Evolutionary conservation across 371 early-diverging fungal species (phyloP).

Genomic region (Syncephalastrum monosporum): DNA sequence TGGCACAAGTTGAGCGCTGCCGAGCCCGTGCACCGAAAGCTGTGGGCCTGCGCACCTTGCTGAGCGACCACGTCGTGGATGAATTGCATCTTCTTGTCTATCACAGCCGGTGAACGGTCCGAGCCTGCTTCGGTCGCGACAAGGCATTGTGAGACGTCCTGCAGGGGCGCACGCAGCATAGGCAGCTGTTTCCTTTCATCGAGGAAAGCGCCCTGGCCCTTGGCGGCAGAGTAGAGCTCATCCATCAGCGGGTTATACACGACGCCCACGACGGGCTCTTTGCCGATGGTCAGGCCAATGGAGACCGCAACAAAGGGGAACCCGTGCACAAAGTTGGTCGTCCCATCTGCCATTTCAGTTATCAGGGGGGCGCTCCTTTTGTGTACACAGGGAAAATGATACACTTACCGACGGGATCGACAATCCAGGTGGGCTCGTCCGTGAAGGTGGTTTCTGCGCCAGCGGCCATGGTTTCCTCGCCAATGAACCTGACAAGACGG

Average conservation of each 20-base stretch:
- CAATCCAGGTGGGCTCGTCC: conserved; percentile 86
- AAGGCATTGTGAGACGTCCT: conserved; percentile 65
- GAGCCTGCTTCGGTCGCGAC: conserved; percentile 87
- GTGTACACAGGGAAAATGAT: not conserved
- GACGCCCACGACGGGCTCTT: conserved; percentile 83
- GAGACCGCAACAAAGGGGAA: conserved; percentile 88
- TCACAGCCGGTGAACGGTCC: conserved; percentile 52
- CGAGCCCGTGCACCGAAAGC: conserved; percentile 79
- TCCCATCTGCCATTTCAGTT: conserved; percentile 61
- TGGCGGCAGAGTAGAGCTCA: conserved; percentile 70
- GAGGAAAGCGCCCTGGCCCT: conserved; percentile 70
- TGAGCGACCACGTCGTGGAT: conserved; percentile 49
- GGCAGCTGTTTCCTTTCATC: conserved; percentile 62
- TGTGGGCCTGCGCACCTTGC: conserved; percentile 51
- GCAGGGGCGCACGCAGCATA: conserved; percentile 51
- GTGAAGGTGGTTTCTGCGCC: conserved; percentile 65
- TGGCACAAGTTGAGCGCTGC: conserved; percentile 80
- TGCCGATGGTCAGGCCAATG: conserved; percentile 76
- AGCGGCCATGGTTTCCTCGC: conserved; percentile 77
- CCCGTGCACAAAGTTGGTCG: conserved; percentile 90
- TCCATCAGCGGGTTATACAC: conserved; percentile 87
- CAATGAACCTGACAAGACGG: conserved; percentile 66
- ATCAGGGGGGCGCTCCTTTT: not conserved
- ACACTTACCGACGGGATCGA: conserved; percentile 79
- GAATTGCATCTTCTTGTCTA: conserved; percentile 70